Conservation (phyloP, 371 early-diverging fungal genomes). For the Choanephora cucurbitarum region DNA sequence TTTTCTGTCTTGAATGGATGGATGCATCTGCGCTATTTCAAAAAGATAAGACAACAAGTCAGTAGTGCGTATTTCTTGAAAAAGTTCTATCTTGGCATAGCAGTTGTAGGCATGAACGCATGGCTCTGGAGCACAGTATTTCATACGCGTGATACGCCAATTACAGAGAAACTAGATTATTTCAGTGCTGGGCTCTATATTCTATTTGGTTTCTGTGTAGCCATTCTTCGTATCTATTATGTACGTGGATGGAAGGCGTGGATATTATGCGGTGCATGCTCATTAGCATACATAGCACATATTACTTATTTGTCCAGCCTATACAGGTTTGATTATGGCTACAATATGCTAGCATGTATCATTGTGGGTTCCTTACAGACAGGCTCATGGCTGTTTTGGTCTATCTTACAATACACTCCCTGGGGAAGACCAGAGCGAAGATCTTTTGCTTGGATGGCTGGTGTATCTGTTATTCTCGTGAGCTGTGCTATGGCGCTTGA, state of each 20-base stretch:
- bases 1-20: slow-evolving; percentile 88
- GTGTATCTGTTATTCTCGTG: slow-evolving; percentile 56
- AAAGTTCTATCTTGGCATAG: slow-evolving; percentile 58
- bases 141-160: slow-evolving; percentile 82
- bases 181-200: slow-evolving; percentile 86
- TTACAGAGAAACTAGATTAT: slow-evolving; percentile 93
- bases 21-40: slow-evolving; percentile 67
- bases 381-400: slow-evolving; percentile 67
- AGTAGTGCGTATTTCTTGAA: slow-evolving; percentile 56
- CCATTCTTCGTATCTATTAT: slow-evolving; percentile 60
- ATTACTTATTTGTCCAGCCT: slow-evolving; percentile 67
- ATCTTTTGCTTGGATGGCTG: slow-evolving; percentile 44
- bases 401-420: slow-evolving; percentile 35
- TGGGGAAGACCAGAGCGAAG: slow-evolving; percentile 20
- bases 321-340: slow-evolving; percentile 83
- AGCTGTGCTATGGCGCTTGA: slow-evolving; percentile 86
- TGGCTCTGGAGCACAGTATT: slow-evolving; percentile 96
- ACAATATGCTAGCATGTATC: slow-evolving; percentile 90
- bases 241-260: slow-evolving; percentile 27
- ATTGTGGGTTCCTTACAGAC: slow-evolving; percentile 74
- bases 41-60: slow-evolving; percentile 43
- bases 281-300: slow-evolving; percentile 58
- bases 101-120: slow-evolving; percentile 69
- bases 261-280: slow-evolving; percentile 33
- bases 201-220: slow-evolving; percentile 65